These are phyloP conservation scores for Nymphaea colorata DNA, from an alignment of 164 flowering plant species.

Conservation along the genomic window DNA sequence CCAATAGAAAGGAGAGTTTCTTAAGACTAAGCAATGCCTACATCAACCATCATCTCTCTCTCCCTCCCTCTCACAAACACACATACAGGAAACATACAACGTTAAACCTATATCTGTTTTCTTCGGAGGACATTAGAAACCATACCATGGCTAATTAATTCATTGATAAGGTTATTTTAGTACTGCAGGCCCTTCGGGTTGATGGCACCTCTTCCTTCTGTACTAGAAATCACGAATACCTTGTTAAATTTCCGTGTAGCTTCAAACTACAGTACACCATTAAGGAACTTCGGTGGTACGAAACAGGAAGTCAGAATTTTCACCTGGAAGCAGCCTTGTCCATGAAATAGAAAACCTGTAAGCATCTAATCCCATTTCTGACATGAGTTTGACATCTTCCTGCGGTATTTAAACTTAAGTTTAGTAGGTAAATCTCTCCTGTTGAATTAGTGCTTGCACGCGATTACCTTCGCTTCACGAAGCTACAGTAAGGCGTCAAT, in stretches of 20 bases:
- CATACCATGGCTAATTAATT: constrained; percentile 34
- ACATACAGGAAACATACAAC: too few species aligned
- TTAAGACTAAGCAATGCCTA: too few species aligned
- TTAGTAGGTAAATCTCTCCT: too few species aligned
- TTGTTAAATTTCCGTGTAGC: background rate
- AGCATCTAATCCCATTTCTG: constrained; percentile 2
- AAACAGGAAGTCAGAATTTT: background rate
- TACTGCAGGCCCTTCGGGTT: constrained; percentile 61
- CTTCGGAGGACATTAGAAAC: too few species aligned
- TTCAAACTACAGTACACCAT: background rate
- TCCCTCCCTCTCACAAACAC: too few species aligned
- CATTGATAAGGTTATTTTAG: constrained; percentile 64
- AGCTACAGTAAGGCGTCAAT: too few species aligned
- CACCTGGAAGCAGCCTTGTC: constrained; percentile 8
- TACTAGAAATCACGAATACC: background rate
- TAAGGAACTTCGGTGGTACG: too few species aligned
- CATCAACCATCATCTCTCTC: too few species aligned
- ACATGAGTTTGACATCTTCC: constrained; percentile 9
- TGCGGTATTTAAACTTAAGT: background rate
- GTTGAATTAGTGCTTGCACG: too few species aligned
- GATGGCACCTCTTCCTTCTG: constrained; percentile 68
- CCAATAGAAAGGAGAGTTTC: too few species aligned
- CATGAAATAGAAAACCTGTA: constrained; percentile 8
- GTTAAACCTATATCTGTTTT: too few species aligned
- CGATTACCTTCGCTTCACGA: too few species aligned